A percentile compares a stretch with the other conserved stretches of the same genome.
These are phyloP conservation scores for Phytophthora hybrid DNA, from an alignment of 352 stramenopile genomes.

Conservation along the genomic window DNA sequence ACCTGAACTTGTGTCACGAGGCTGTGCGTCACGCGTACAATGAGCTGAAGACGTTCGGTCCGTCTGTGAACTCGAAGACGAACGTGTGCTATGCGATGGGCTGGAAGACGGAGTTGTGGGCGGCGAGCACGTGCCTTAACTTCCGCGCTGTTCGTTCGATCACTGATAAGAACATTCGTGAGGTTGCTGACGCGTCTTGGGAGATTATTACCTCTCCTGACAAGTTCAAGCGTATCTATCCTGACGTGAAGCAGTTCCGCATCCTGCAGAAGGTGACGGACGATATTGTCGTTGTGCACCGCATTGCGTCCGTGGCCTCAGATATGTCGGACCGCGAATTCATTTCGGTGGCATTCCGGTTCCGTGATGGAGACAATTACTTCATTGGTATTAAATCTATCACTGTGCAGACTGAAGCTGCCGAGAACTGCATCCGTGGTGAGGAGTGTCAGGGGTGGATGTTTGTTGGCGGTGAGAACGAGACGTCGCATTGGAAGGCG, in stretches of 20 bases:
- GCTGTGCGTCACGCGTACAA: constrained; percentile 84
- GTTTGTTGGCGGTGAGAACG: constrained; percentile 1
- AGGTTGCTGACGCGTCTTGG: constrained; percentile 78
- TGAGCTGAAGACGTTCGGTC: constrained; percentile 78
- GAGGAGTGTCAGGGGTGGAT: constrained; percentile 1
- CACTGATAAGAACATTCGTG: constrained; percentile 71
- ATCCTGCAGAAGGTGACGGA: constrained; percentile 53
- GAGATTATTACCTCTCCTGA: constrained; percentile 87
- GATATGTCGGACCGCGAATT: not conserved
- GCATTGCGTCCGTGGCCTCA: not conserved
- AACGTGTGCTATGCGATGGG: constrained; percentile 89
- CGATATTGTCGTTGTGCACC: not conserved
- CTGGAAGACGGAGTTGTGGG: constrained; percentile 88
- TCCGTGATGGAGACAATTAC: constrained; percentile 2
- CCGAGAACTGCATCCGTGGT: not conserved
- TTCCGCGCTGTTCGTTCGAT: constrained; percentile 75
- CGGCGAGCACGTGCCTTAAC: constrained; percentile 76
- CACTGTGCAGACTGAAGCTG: not conserved
- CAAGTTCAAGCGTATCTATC: constrained; percentile 73
- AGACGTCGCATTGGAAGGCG: not conserved
- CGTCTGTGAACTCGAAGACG: constrained; percentile 83
- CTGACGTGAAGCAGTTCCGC: constrained; percentile 75
- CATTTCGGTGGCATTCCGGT: not conserved
- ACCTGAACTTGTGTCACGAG: constrained; percentile 82
- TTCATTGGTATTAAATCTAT: constrained; percentile 2